Percentiles rank a stretch among this genome's conserved stretches.
These are phyloP conservation scores for Tritrichomonas foetus DNA, from an alignment of 208 protist species.

Conservation along the genomic window DNA sequence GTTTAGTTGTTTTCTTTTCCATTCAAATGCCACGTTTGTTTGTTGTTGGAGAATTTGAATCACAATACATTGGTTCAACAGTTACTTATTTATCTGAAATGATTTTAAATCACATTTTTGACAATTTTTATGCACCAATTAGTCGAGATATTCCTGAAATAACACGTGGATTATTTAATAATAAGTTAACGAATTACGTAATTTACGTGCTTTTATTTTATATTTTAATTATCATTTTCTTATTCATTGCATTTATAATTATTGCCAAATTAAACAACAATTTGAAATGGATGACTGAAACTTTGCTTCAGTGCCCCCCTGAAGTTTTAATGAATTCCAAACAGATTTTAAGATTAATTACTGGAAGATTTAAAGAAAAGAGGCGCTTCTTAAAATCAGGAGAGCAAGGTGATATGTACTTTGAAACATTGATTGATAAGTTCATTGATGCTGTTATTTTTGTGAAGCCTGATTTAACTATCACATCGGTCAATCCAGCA, in stretches of 20 bases:
- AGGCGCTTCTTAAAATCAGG: too few relatives aligned
- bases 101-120: not conserved
- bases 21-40: not conserved
- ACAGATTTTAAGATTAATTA: not conserved
- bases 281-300: not conserved
- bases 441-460: slow-evolving; percentile 38
- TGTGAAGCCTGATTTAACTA: not conserved
- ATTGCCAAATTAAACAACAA: not conserved
- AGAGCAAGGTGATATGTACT: not conserved
- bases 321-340: not conserved
- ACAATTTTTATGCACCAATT: not conserved
- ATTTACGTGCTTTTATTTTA: not conserved
- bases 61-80: not conserved
- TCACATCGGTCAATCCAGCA: not conserved
- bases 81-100: not conserved
- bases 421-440: not conserved
- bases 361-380: not conserved
- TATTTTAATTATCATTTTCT: not conserved
- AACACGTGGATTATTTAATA: not conserved
- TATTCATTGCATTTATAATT: not conserved
- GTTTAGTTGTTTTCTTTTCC: not conserved
- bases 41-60: not conserved
- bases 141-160: not conserved
- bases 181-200: not conserved
- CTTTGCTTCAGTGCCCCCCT: not conserved